A percentile compares a stretch with the other conserved stretches of the same genome.
phyloP scores from a whole-genome alignment of 1,284 basidiomycete species.

The Marasmius tenuissimus region DNA sequence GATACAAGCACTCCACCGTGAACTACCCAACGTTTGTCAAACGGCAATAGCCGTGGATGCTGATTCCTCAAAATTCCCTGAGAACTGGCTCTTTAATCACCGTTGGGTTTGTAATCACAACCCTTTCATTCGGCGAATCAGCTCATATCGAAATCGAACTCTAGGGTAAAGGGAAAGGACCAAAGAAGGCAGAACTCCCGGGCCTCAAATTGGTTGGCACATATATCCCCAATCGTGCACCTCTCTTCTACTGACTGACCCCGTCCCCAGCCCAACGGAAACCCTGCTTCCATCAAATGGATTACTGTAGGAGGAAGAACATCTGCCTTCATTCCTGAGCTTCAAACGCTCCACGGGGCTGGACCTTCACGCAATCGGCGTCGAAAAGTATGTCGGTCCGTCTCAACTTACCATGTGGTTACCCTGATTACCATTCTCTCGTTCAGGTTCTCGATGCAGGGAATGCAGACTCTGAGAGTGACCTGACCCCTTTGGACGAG shows the following conservation, averaged over 20 bases:
- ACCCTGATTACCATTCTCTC: constrained; percentile 1
- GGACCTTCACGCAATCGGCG: not conserved
- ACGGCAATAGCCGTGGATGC: constrained; percentile 74
- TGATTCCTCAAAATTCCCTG: constrained; percentile 70
- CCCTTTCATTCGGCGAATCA: not conserved
- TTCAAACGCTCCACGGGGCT: constrained; percentile 44
- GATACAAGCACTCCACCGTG: constrained; percentile 52
- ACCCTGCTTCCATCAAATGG: constrained; percentile 73
- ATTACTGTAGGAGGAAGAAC: constrained; percentile 82
- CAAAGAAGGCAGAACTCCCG: constrained; percentile 50
- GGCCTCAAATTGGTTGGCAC: constrained; percentile 52
- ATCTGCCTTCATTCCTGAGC: constrained; percentile 69
- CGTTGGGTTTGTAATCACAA: constrained; percentile 54
- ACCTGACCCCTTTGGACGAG: constrained; percentile 19
- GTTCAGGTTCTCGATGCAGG: not conserved
- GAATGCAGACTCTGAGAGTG: constrained; percentile 23
- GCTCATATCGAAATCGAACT: constrained; percentile 7
- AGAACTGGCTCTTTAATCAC: constrained; percentile 70
- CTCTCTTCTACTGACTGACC: constrained; percentile 7
- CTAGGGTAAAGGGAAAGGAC: constrained; percentile 60
- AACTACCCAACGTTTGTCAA: constrained; percentile 59
- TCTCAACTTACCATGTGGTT: not conserved
- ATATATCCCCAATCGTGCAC: constrained; percentile 6
- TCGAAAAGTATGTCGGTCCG: not conserved
- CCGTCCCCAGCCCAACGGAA: constrained; percentile 59